Percentiles rank a stretch among this genome's conserved stretches.
Conservation (phyloP, 305 asterid species). For the Fraxinus nigra region DNA sequence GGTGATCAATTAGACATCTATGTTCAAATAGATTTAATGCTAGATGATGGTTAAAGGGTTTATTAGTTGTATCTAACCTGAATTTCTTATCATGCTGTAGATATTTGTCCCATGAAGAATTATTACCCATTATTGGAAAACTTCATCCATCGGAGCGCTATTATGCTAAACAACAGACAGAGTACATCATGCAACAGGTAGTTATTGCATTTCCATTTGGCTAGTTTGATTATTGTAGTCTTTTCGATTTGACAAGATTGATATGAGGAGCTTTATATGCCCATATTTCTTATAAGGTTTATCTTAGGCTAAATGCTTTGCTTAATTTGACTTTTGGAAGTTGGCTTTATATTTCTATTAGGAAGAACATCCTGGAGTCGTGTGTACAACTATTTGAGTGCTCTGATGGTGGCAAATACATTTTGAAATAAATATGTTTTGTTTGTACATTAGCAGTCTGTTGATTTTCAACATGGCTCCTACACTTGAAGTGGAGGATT, state of each 20-base stretch:
- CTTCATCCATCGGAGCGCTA: slow-evolving; percentile 88
- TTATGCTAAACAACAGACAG: slow-evolving; percentile 91
- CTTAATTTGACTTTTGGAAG: slow-evolving; percentile 13
- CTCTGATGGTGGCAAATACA: not conserved
- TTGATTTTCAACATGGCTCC: not conserved
- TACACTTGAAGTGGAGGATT: not conserved
- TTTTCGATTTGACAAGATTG: not conserved
- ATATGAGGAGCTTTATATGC: not conserved
- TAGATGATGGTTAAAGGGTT: slow-evolving; percentile 6
- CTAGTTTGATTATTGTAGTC: not conserved
- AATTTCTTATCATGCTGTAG: slow-evolving; percentile 37
- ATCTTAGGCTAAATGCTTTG: slow-evolving; percentile 8
- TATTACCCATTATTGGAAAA: slow-evolving; percentile 75
- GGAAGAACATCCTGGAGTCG: not conserved
- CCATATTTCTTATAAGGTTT: not conserved
- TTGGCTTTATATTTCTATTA: not conserved
- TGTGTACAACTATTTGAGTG: not conserved
- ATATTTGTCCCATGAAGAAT: slow-evolving; percentile 66
- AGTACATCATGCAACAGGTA: slow-evolving; percentile 95
- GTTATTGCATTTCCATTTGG: slow-evolving; percentile 4
- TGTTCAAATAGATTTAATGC: slow-evolving; percentile 14
- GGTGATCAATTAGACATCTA: slow-evolving; percentile 49
- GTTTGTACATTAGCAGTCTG: not conserved
- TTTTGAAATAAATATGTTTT: not conserved
- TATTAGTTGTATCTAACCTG: slow-evolving; percentile 4